phyloP scores from a whole-genome alignment of 306 rosid species.

The Medicago arabica region DNA sequence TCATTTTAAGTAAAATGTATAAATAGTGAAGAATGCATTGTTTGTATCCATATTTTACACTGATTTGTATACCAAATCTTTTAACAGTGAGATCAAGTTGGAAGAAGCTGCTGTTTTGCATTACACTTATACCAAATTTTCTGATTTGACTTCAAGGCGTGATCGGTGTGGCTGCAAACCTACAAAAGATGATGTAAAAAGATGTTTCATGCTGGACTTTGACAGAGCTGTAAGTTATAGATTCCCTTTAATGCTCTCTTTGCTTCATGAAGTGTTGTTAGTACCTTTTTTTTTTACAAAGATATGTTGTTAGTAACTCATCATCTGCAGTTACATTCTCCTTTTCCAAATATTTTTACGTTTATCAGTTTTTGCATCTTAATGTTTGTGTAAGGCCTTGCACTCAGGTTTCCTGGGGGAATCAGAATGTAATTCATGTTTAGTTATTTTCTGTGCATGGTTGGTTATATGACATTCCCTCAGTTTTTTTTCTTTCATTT shows the following conservation, averaged over 20 bases:
- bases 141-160: slow-evolving; percentile 73
- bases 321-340: slow-evolving; percentile 22
- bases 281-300: too few relatives aligned
- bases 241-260: slow-evolving; percentile 23
- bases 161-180: slow-evolving; percentile 72
- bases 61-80: slow-evolving; percentile 26
- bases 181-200: slow-evolving; percentile 71
- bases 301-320: background rate
- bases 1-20: slow-evolving; percentile 19
- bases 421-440: background rate
- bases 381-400: slow-evolving; percentile 29
- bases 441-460: slow-evolving; percentile 1
- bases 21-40: background rate
- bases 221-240: slow-evolving; percentile 63
- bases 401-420: background rate
- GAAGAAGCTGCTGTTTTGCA: slow-evolving; percentile 71
- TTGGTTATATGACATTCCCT: background rate
- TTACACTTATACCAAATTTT: slow-evolving; percentile 64
- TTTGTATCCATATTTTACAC: slow-evolving; percentile 26
- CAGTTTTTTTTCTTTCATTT: background rate
- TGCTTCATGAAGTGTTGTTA: too few relatives aligned
- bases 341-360: slow-evolving; percentile 14
- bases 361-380: slow-evolving; percentile 1
- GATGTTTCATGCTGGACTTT: slow-evolving; percentile 75
- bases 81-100: slow-evolving; percentile 55